A percentile compares a stretch with the other conserved stretches of the same genome.
These are phyloP conservation scores for Capronia americana DNA, from an alignment of 2,329 filamentous ascomycete genomes.

Conservation along the genomic window DNA sequence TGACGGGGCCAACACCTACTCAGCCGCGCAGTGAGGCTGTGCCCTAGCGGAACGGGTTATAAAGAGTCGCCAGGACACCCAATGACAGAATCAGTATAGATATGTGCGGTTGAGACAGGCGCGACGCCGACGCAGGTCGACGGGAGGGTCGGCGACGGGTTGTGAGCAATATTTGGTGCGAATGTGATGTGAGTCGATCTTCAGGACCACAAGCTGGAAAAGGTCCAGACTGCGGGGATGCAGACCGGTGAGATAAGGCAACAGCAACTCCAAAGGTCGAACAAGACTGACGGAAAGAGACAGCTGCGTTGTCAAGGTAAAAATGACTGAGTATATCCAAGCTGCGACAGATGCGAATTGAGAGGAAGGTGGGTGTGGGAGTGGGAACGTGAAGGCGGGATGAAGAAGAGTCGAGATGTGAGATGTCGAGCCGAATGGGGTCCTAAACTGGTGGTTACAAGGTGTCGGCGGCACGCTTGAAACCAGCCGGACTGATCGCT, in stretches of 20 bases:
- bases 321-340: neutral
- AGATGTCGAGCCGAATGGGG: neutral
- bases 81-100: slow-evolving; percentile 8
- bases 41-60: slow-evolving; percentile 21
- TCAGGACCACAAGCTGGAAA: slow-evolving; percentile 6
- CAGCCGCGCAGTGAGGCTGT: slow-evolving; percentile 35
- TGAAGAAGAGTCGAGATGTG: slow-evolving; percentile 6
- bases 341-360: slow-evolving; percentile 2
- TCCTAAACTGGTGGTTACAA: slow-evolving; percentile 12
- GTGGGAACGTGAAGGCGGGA: slow-evolving; percentile 8
- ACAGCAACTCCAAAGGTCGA: neutral
- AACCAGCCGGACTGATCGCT: slow-evolving; percentile 5
- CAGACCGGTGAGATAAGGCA: slow-evolving; percentile 9
- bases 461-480: slow-evolving; percentile 17
- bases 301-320: neutral
- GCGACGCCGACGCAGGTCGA: slow-evolving; percentile 20
- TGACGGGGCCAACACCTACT: slow-evolving; percentile 24
- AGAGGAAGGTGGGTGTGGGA: neutral
- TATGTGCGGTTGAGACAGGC: neutral
- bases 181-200: slow-evolving; percentile 4
- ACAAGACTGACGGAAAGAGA: neutral
- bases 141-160: neutral
- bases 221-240: slow-evolving; percentile 1
- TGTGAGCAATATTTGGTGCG: neutral
- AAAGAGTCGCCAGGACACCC: slow-evolving; percentile 24